phyloP scores from a whole-genome alignment of 2,329 filamentous ascomycete genomes.

The Akanthomyces lecanii region DNA sequence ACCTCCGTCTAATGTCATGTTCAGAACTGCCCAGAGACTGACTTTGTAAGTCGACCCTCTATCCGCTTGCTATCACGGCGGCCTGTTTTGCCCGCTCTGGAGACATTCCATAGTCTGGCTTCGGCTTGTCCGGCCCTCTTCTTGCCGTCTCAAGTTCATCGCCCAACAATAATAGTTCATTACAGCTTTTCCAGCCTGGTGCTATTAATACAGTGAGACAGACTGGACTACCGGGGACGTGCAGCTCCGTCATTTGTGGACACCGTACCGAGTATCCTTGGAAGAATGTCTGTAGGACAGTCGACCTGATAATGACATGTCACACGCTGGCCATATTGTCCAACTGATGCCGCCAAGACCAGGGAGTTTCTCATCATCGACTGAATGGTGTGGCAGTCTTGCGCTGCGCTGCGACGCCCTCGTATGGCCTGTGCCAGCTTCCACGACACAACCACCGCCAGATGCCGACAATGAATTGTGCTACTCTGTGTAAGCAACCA shows the following conservation, averaged over 20 bases:
- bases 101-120: constrained; percentile 5
- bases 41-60: not conserved
- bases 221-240: not conserved
- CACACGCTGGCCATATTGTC: constrained; percentile 8
- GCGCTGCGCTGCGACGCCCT: not conserved
- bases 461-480: not conserved
- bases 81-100: constrained; percentile 2
- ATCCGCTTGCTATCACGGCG: not conserved
- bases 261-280: not conserved
- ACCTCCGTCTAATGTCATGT: not conserved
- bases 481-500: constrained; percentile 5
- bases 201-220: constrained; percentile 9
- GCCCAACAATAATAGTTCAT: not conserved
- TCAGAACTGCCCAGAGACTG: not conserved
- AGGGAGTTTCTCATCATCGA: constrained; percentile 3
- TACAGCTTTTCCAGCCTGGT: not conserved
- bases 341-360: constrained; percentile 11
- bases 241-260: constrained; percentile 9
- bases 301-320: constrained; percentile 11
- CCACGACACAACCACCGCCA: not conserved
- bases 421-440: constrained; percentile 1
- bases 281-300: not conserved
- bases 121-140: not conserved
- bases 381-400: not conserved
- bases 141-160: constrained; percentile 5